Base-by-base conservation (phyloP, 345 rosid genomes). In the Trapa incisa region DNA sequence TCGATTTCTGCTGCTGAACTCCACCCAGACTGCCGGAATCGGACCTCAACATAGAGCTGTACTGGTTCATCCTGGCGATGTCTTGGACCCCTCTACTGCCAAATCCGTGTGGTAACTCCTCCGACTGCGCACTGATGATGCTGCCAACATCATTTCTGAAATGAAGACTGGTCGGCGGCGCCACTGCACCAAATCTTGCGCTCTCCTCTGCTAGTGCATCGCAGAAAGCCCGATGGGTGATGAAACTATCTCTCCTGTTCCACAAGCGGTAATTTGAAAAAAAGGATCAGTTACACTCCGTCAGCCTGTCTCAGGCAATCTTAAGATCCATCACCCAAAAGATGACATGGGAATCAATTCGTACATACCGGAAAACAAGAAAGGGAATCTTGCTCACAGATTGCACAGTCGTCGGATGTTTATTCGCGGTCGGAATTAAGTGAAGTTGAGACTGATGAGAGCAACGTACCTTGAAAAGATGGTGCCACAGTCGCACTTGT, bases 161-260 rank as follows among this genome's bases (percentile, higher is more conserved):
- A 62, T 79, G 75, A 22, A 80, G 71, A 54, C 67, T 45, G 3
- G 85, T 38, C 17, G 84, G 64, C 17, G 84, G 64, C 37, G 87
- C 67, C 71, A 78, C 74, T 15, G 95, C 48, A 67, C 80, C 73
- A 61, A 80, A 88, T 68, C 85, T 75, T 0, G 84, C 80, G 67
- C 82, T 86, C 67, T 86, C 95, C 80, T 82, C 84, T 4, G 86
- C 79, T 54, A 82, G 65, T 11, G 86, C 86, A 67, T 82, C 86
- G 50, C 86, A 82, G 45, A 82, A 82, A 3, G 86, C 86, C 75
- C 86, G 74, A 72, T 82, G 86, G 1, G 86, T 82, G 67, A 82
- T 80, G 65, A 82, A 82, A 75, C 84, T 82, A 47, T 82, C 86
- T 71, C 80, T 82, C 80, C 86, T 82, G 80, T 64, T 64, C 1